Conservation (phyloP, 768 basidiomycete genomes). For the Kwoniella dejecticola region DNA sequence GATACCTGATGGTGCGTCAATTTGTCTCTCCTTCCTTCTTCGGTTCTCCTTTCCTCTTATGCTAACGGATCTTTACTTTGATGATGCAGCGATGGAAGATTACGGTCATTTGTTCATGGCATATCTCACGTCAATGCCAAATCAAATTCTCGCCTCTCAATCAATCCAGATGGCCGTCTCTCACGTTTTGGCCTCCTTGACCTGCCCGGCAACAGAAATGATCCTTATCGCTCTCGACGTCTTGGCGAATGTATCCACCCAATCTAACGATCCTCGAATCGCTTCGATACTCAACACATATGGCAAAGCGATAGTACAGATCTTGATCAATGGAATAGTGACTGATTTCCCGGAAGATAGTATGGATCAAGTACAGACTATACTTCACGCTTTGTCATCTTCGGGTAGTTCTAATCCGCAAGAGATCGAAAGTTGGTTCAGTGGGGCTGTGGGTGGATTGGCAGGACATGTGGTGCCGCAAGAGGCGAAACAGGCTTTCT, state of each 20-base stretch:
- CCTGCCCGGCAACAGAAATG: constrained; percentile 78
- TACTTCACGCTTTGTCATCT: constrained; percentile 63
- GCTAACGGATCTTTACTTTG: too few relatives aligned
- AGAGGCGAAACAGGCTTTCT: constrained; percentile 70
- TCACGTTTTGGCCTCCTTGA: constrained; percentile 73
- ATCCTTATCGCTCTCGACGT: constrained; percentile 78
- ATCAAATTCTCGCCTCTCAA: constrained; percentile 75
- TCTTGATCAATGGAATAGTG: constrained; percentile 74
- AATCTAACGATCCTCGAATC: constrained; percentile 65
- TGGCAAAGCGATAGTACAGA: constrained; percentile 70
- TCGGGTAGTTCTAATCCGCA: constrained; percentile 69
- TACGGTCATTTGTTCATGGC: constrained; percentile 79
- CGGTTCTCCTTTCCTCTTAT: too few relatives aligned
- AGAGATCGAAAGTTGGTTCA: constrained; percentile 73
- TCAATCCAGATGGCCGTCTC: constrained; percentile 77
- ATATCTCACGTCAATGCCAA: constrained; percentile 68
- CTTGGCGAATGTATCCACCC: constrained; percentile 66
- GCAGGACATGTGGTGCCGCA: constrained; percentile 65
- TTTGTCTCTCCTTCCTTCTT: neutral
- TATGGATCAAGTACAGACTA: constrained; percentile 69
- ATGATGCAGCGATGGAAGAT: constrained; percentile 95
- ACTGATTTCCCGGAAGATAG: constrained; percentile 83
- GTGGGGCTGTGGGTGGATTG: constrained; percentile 69
- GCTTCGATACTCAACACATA: constrained; percentile 53
- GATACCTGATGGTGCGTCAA: constrained; percentile 79